A percentile compares a stretch with the other conserved stretches of the same genome.
These are phyloP conservation scores for Hypoxylon rickii DNA, from an alignment of 495 filamentous ascomycete species.

Conservation along the genomic window DNA sequence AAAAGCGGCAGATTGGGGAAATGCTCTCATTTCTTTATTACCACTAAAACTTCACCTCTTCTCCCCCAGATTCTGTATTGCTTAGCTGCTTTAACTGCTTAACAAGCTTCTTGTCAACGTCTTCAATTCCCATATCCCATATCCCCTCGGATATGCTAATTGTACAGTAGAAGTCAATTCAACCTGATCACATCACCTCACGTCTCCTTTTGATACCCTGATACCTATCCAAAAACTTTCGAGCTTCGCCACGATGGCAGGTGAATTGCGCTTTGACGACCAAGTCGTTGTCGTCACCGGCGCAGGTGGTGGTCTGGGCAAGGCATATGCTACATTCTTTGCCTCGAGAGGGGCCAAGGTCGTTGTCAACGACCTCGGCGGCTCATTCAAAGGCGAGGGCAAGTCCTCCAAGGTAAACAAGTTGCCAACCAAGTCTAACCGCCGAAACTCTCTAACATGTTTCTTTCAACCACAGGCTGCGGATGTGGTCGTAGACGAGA, in stretches of 20 bases:
- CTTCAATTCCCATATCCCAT: slow-evolving; percentile 1
- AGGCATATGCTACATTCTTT: slow-evolving; percentile 91
- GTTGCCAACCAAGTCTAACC: no score
- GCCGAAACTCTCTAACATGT: no score
- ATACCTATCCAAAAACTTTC: slow-evolving; percentile 18
- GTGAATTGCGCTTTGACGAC: slow-evolving; percentile 85
- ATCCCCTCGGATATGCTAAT: slow-evolving; percentile 7
- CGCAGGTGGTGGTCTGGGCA: slow-evolving; percentile 92
- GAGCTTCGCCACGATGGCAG: slow-evolving; percentile 61
- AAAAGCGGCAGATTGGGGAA: slow-evolving; percentile 33
- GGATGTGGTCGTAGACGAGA: slow-evolving; percentile 94
- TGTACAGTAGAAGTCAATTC: slow-evolving; percentile 10
- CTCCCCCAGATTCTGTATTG: neutral
- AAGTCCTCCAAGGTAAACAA: slow-evolving; percentile 75
- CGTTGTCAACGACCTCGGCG: slow-evolving; percentile 96
- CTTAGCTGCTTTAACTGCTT: slow-evolving; percentile 16
- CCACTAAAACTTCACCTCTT: neutral
- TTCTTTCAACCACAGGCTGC: no score
- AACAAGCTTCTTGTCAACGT: slow-evolving; percentile 3
- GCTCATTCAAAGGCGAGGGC: slow-evolving; percentile 93
- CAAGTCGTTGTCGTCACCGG: slow-evolving; percentile 98
- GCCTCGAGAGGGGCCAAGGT: slow-evolving; percentile 91
- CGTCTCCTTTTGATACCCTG: slow-evolving; percentile 22
- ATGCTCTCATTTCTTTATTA: slow-evolving; percentile 19
- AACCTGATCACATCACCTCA: slow-evolving; percentile 8